Base-by-base conservation (phyloP, 208 protist genomes). In the Trypanosoma lewisi region DNA sequence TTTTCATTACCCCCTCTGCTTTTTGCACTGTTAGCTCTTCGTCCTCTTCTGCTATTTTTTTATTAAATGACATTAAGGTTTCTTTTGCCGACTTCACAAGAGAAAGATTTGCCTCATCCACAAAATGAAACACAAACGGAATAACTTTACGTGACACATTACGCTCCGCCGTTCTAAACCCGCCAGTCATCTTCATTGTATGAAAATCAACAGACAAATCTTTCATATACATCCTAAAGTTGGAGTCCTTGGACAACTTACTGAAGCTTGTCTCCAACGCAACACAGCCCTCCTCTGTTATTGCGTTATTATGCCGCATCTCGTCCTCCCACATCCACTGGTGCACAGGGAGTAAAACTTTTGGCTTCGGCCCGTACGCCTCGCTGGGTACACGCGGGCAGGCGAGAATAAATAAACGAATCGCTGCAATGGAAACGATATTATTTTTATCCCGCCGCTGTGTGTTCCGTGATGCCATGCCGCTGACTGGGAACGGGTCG, bases 281-380 rank as follows among this genome's bases (percentile, higher is more conserved):
- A 14, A 88, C 73, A 63, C 86, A 91, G 63, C 83, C 80, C 66
- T 91, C 84, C 59, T 93, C 84, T 41, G 67, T 60, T 17, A 93
- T 78, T 4, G 59, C 44, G 53, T 86, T 89, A n/a, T 62, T 52
- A 64, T 96, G 83, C 4, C 83, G 82, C 59, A 92, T 72, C 62
- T 96, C 89, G 61, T 96, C 89, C 68, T 96, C 89, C 87, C 89
- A 96, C 42, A 75, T 70, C 89, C 89, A 96, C 70, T 87, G 73
- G 67, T 92, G 87, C 16, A 96, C 89, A 1, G 89, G 81, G n/a
- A 96, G 58, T 37, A 91, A 63, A 21, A 79, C 61, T 61, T 93
- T 89, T 4, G 85, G 83, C 62, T 83, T 84, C 25, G 82, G 71
- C 0, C 85, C 89, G 50, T 90, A 93, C 4, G 84, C 89, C n/a